Percentiles rank a stretch among this genome's conserved stretches.
Evolutionary conservation across 345 rosid genomes (phyloP).

Genomic region (Euphorbia tirucalli): DNA sequence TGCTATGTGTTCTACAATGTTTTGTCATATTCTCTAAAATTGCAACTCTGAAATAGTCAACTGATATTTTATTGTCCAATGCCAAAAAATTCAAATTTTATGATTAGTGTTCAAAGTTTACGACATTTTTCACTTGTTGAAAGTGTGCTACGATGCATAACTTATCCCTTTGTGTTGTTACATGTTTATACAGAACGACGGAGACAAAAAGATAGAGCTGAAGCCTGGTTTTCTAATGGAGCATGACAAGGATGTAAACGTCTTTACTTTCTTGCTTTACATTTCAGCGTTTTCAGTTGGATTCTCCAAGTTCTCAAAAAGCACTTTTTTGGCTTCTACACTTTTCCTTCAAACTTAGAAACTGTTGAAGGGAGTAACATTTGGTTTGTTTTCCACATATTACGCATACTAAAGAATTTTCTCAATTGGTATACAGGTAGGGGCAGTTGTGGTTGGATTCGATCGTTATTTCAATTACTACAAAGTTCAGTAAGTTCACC

Average conservation of each 20-base stretch:
- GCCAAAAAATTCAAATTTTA: too few species aligned
- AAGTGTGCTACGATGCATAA: background rate
- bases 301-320: background rate
- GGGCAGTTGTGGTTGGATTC: conserved; percentile 37
- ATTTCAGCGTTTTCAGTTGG: background rate
- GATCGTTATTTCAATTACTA: conserved; percentile 36
- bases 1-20: too few species aligned
- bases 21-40: too few species aligned
- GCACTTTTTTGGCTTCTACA: background rate
- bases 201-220: conserved; percentile 31
- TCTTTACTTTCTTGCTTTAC: background rate
- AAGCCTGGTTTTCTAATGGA: conserved; percentile 37
- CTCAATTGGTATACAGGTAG: conserved; percentile 19
- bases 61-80: too few species aligned
- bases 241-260: conserved; percentile 29
- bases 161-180: background rate
- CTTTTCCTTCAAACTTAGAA: background rate
- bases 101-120: too few species aligned
- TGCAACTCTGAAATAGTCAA: too few species aligned
- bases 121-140: background rate
- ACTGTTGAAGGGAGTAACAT: background rate
- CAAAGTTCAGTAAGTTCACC: conserved; percentile 31
- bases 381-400: background rate
- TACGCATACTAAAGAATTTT: conserved; percentile 6
- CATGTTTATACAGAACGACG: conserved; percentile 22